Evolutionary conservation across 208 protist species (phyloP).

Genomic region (Acanthamoeba triangularis): DNA sequence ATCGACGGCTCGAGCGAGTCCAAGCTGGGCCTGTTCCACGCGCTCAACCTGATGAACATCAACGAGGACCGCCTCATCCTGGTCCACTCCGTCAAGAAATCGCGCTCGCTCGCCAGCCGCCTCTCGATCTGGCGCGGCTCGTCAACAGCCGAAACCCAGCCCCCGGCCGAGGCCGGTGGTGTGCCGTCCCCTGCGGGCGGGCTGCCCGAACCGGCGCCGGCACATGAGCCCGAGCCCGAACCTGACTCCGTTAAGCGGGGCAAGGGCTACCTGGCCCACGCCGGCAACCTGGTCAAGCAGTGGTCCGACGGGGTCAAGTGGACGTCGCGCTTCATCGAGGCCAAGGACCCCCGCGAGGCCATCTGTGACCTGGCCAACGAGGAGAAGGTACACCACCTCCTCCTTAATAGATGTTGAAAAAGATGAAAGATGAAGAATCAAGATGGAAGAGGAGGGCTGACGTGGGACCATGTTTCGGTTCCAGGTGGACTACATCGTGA

Average conservation of each 20-base stretch:
- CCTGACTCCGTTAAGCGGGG: slow-evolving; percentile 2
- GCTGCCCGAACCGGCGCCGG: background rate
- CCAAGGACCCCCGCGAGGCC: slow-evolving; percentile 30
- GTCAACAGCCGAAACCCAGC: background rate
- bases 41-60: background rate
- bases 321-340: background rate
- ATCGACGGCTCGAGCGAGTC: slow-evolving; percentile 28
- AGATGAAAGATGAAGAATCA: background rate
- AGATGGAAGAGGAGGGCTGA: background rate
- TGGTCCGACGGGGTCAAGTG: slow-evolving; percentile 35
- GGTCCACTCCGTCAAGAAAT: slow-evolving; percentile 12
- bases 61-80: background rate
- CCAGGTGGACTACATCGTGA: slow-evolving; percentile 47
- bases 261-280: slow-evolving; percentile 42
- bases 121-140: background rate
- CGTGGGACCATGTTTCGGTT: background rate
- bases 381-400: background rate
- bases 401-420: background rate
- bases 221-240: background rate
- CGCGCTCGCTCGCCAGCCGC: background rate
- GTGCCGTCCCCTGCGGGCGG: too few relatives aligned
- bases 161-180: too few relatives aligned
- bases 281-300: slow-evolving; percentile 18
- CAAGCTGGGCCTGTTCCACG: slow-evolving; percentile 23
- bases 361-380: slow-evolving; percentile 25